Conservation (phyloP, 257 asterid genomes). For the Solanum rostratum region DNA sequence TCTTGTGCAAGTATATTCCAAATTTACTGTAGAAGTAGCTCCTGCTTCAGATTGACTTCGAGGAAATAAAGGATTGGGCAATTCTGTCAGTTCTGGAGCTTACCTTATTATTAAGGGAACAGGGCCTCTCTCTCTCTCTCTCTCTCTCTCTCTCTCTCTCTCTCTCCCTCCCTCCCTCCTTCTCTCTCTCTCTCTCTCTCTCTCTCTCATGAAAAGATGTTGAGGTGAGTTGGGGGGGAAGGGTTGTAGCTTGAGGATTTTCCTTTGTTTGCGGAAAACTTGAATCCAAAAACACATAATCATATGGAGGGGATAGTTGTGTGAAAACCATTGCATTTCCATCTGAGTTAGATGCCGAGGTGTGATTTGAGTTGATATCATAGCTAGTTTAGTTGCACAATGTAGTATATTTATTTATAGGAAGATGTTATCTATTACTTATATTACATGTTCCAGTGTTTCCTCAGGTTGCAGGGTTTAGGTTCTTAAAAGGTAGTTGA, state of each 20-base stretch:
- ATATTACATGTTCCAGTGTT: neutral
- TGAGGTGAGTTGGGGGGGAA: neutral
- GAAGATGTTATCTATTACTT: neutral
- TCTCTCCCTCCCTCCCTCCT: no score
- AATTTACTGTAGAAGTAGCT: neutral
- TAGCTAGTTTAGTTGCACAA: neutral
- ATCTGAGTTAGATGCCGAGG: neutral
- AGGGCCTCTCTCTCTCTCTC: no score
- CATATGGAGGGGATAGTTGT: neutral
- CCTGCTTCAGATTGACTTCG: neutral
- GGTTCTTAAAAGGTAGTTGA: neutral
- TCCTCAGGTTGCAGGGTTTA: neutral
- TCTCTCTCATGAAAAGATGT: no score
- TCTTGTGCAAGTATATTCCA: neutral
- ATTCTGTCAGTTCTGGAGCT: neutral
- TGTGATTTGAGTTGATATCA: neutral
- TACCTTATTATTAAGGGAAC: neutral
- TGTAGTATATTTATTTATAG: neutral
- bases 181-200: no score
- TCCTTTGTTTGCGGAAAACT: neutral
- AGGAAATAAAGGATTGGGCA: neutral
- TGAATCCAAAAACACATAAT: neutral
- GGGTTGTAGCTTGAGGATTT: neutral
- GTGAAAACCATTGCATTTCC: neutral
- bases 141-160: no score